Conservation (phyloP, 2,329 filamentous ascomycete species). For the Boeremia lycopersici region DNA sequence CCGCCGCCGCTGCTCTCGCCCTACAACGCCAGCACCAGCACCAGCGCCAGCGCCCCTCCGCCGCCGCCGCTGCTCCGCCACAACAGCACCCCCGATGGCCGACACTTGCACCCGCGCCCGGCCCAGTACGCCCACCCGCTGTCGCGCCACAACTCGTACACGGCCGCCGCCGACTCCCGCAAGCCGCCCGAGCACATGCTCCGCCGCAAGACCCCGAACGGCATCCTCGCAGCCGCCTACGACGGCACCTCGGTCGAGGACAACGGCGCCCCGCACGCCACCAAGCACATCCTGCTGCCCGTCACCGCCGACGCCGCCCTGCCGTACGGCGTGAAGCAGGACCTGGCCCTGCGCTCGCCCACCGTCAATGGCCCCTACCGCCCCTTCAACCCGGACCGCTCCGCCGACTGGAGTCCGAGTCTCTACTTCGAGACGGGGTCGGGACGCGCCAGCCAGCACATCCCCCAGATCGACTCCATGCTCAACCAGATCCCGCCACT, state of each 20-base stretch:
- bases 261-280: constrained; percentile 73
- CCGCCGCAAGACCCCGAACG: constrained; percentile 89
- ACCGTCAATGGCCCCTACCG: constrained; percentile 22
- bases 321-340: constrained; percentile 42
- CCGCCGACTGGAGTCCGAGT: constrained; percentile 43
- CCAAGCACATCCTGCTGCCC: constrained; percentile 83
- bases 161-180: constrained; percentile 33
- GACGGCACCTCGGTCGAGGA: constrained; percentile 81
- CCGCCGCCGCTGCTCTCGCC: constrained; percentile 37
- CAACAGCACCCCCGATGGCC: constrained; percentile 32
- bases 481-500: constrained; percentile 65
- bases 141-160: constrained; percentile 47
- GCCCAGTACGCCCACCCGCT: constrained; percentile 49
- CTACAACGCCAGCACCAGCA: constrained; percentile 29
- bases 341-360: constrained; percentile 45
- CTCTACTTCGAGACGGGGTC: constrained; percentile 46
- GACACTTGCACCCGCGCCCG: constrained; percentile 29
- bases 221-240: constrained; percentile 90
- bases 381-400: constrained; percentile 28
- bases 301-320: constrained; percentile 54
- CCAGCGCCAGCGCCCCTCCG: constrained; percentile 33
- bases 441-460: constrained; percentile 48
- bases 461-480: constrained; percentile 65
- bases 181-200: constrained; percentile 72
- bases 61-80: constrained; percentile 33